These are phyloP conservation scores for Backusella liffmaniae DNA, from an alignment of 192 early-diverging fungal genomes.

Conservation along the genomic window DNA sequence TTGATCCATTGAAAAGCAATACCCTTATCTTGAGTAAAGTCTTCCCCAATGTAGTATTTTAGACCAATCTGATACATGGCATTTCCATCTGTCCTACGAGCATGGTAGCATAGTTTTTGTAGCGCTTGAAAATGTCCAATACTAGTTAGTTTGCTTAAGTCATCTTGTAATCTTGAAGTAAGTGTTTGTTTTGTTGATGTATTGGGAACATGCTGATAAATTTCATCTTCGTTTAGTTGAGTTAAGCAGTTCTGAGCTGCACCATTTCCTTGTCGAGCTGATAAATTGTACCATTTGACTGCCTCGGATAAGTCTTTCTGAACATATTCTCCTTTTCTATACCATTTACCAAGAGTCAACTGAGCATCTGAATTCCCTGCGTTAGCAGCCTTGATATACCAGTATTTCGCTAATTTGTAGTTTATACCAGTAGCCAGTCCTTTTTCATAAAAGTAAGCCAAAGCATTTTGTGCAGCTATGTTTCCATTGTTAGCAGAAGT, in stretches of 20 bases:
- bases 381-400: background rate
- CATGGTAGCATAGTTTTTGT: background rate
- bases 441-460: background rate
- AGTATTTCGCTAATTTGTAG: background rate
- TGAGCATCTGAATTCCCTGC: background rate
- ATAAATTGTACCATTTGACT: background rate
- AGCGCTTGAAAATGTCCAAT: background rate
- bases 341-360: background rate
- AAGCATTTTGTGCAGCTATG: background rate
- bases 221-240: background rate
- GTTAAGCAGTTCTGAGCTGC: background rate
- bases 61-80: background rate
- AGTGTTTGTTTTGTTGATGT: background rate
- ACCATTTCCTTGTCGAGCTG: background rate
- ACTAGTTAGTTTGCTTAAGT: background rate
- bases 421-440: background rate
- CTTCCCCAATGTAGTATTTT: background rate
- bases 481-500: background rate
- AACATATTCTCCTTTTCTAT: background rate
- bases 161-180: background rate
- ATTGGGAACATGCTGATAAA: background rate
- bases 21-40: background rate
- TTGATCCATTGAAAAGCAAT: background rate
- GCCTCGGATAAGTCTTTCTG: background rate
- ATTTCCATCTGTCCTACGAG: background rate